Evolutionary conservation across 345 rosid species (phyloP).

Genomic region (Salix brachista): DNA sequence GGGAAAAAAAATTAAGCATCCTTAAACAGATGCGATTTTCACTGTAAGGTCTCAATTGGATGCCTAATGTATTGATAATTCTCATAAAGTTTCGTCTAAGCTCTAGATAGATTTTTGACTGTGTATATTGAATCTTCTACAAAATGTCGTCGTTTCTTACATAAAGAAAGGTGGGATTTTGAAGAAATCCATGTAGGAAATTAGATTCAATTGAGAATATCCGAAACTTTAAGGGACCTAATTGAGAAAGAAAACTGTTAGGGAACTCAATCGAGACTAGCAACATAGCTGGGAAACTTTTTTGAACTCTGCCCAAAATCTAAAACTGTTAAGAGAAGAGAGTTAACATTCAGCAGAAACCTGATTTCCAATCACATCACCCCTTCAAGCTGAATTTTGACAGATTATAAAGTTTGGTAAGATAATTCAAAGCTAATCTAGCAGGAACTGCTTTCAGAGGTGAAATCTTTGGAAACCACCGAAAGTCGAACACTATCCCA

Average conservation of each 20-base stretch:
- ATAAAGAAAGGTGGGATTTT: no score
- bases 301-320: not conserved
- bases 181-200: not conserved
- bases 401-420: not conserved
- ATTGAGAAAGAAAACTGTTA: not conserved
- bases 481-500: not conserved
- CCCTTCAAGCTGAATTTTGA: not conserved
- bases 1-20: not conserved
- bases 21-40: not conserved
- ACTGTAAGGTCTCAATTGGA: not conserved
- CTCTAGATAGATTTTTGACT: not conserved
- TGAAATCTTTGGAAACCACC: not conserved
- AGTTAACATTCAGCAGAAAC: not conserved
- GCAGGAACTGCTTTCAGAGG: not conserved
- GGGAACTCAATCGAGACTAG: not conserved
- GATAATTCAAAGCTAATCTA: not conserved
- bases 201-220: not conserved
- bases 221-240: not conserved
- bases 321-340: no score
- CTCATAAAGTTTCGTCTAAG: not conserved
- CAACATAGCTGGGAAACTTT: not conserved
- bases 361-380: not conserved
- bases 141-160: no score
- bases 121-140: not conserved
- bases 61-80: not conserved